These are phyloP conservation scores for Xylaria nigripes DNA, from an alignment of 495 filamentous ascomycete species.

Conservation along the genomic window DNA sequence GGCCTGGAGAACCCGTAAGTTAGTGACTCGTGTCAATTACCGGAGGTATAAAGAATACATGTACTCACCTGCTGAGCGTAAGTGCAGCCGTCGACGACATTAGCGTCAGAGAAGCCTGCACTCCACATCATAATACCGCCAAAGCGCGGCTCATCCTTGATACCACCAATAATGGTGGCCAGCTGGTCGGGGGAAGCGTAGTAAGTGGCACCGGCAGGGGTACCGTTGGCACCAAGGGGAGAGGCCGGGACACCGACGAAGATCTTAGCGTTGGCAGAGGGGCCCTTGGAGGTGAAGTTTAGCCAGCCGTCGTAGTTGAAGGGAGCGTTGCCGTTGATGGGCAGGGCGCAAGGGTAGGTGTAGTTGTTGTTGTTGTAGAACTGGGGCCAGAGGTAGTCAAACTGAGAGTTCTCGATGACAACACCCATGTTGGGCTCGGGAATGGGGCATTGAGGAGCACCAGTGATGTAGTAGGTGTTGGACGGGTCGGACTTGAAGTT, in stretches of 20 bases:
- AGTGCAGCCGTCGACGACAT: constrained; percentile 34
- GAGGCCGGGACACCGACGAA: constrained; percentile 43
- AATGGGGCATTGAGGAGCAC: constrained; percentile 48
- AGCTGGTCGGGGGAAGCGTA: constrained; percentile 38
- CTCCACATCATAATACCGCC: constrained; percentile 51
- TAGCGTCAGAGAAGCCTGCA: constrained; percentile 38
- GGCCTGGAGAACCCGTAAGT: too few species aligned
- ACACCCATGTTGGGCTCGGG: constrained; percentile 48
- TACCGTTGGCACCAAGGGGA: constrained; percentile 34
- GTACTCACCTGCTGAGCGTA: constrained; percentile 32
- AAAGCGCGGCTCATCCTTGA: constrained; percentile 31
- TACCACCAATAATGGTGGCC: constrained; percentile 24
- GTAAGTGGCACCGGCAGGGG: constrained; percentile 31
- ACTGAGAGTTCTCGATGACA: constrained; percentile 38
- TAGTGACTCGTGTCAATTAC: too few species aligned
- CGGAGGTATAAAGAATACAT: too few species aligned
- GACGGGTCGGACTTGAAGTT: constrained; percentile 34
- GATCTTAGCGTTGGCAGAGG: constrained; percentile 36
- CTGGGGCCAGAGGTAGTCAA: constrained; percentile 43
- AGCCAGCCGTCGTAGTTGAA: constrained; percentile 43
- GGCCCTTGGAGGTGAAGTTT: constrained; percentile 30
- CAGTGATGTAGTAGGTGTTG: constrained; percentile 48
- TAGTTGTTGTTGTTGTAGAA: constrained; percentile 39
- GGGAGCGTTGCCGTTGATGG: constrained; percentile 25
- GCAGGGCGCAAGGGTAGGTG: constrained; percentile 25